Evolutionary conservation across 192 early-diverging fungal species (phyloP).

Genomic region (Backusella macrospora): DNA sequence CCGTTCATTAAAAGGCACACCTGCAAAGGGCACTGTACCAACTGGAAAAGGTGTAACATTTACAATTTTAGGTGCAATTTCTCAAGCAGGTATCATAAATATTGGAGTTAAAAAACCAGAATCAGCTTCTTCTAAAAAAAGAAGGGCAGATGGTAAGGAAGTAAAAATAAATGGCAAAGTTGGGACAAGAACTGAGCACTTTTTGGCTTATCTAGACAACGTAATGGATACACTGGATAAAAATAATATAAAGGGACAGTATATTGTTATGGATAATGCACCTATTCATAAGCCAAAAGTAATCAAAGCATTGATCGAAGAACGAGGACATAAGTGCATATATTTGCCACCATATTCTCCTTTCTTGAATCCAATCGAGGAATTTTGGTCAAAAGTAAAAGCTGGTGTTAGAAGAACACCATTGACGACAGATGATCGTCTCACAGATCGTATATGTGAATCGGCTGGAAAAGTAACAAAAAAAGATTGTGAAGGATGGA

Average conservation of each 20-base stretch:
- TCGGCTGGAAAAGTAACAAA: no score
- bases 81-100: constrained; percentile 30
- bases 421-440: no score
- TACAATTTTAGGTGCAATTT: constrained; percentile 32
- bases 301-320: constrained; percentile 20
- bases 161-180: constrained; percentile 26
- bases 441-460: no score
- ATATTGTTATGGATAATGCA: constrained; percentile 35
- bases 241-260: constrained; percentile 24
- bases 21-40: constrained; percentile 29
- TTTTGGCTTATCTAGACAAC: constrained; percentile 21
- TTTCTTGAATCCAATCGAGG: constrained; percentile 39
- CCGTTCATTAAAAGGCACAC: constrained; percentile 26
- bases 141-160: constrained; percentile 27
- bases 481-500: no score
- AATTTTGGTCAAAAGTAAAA: constrained; percentile 42
- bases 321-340: constrained; percentile 24
- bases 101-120: constrained; percentile 30
- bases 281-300: constrained; percentile 19
- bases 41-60: constrained; percentile 33
- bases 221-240: constrained; percentile 25
- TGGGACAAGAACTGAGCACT: constrained; percentile 27
- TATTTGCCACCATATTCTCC: constrained; percentile 34
- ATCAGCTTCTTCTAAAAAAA: constrained; percentile 30
- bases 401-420: no score